phyloP scores from a whole-genome alignment of 331 rosid genomes.

The Quercus tomentella region DNA sequence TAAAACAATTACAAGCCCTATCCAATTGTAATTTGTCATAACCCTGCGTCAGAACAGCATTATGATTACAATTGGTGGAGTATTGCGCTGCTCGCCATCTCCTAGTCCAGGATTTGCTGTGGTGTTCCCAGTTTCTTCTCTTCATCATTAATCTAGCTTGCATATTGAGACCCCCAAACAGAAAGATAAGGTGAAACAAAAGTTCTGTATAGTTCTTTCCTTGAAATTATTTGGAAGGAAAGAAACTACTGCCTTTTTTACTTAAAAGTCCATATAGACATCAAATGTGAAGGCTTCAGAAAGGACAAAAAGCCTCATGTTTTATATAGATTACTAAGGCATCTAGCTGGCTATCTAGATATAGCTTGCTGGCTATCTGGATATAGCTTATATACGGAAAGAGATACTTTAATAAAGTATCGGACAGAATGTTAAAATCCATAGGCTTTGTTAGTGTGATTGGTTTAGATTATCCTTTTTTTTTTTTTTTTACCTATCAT shows the following conservation, averaged over 20 bases:
- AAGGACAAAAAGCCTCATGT: not conserved
- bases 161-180: too few relatives aligned
- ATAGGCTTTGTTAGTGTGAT: not conserved
- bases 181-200: too few relatives aligned
- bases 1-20: too few relatives aligned
- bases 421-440: too few relatives aligned
- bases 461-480: not conserved
- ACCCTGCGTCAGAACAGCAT: too few relatives aligned
- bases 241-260: not conserved
- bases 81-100: not conserved
- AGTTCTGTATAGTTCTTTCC: too few relatives aligned
- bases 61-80: too few relatives aligned
- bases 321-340: not conserved
- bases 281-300: not conserved
- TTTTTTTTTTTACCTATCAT: not conserved
- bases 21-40: too few relatives aligned
- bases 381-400: too few relatives aligned
- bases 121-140: not conserved
- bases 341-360: not conserved
- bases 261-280: not conserved
- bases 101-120: not conserved
- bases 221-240: not conserved
- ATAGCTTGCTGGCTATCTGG: too few relatives aligned
- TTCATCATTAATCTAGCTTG: too few relatives aligned
- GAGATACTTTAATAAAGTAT: too few relatives aligned